These are phyloP conservation scores for Sarocladium brachiariae DNA, from an alignment of 2,329 filamentous ascomycete species.

Conservation along the genomic window DNA sequence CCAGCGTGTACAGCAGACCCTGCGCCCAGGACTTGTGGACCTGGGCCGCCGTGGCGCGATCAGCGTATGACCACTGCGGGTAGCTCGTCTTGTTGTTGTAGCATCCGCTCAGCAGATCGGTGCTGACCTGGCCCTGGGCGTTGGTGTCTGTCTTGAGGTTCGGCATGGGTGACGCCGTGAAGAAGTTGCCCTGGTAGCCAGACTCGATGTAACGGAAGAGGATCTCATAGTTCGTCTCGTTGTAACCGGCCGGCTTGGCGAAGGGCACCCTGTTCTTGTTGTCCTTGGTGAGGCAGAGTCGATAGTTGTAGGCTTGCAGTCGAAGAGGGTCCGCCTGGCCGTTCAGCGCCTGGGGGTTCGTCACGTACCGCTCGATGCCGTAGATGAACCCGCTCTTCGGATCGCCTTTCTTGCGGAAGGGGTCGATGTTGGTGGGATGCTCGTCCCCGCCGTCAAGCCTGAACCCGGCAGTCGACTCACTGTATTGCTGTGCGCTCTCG, in stretches of 20 bases:
- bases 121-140: conserved; percentile 15
- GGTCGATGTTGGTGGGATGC: neutral
- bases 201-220: conserved; percentile 12
- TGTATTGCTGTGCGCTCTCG: conserved; percentile 10
- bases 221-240: conserved; percentile 10
- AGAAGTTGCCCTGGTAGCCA: conserved; percentile 9
- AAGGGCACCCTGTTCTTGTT: conserved; percentile 11
- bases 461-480: conserved; percentile 3
- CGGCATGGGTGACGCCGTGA: conserved; percentile 12
- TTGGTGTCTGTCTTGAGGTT: conserved; percentile 13
- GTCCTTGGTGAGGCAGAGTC: conserved; percentile 10
- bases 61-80: conserved; percentile 9
- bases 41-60: conserved; percentile 12
- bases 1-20: conserved; percentile 15
- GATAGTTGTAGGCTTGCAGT: conserved; percentile 13
- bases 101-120: conserved; percentile 18
- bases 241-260: conserved; percentile 9
- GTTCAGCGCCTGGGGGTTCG: neutral
- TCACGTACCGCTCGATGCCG: neutral
- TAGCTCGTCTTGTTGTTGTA: conserved; percentile 14
- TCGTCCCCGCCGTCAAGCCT: neutral
- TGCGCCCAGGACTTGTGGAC: conserved; percentile 15
- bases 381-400: neutral
- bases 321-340: conserved; percentile 11
- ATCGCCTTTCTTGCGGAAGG: neutral